These are phyloP conservation scores for Phytophthora chlamydospora DNA, from an alignment of 352 stramenopile species.

Conservation along the genomic window DNA sequence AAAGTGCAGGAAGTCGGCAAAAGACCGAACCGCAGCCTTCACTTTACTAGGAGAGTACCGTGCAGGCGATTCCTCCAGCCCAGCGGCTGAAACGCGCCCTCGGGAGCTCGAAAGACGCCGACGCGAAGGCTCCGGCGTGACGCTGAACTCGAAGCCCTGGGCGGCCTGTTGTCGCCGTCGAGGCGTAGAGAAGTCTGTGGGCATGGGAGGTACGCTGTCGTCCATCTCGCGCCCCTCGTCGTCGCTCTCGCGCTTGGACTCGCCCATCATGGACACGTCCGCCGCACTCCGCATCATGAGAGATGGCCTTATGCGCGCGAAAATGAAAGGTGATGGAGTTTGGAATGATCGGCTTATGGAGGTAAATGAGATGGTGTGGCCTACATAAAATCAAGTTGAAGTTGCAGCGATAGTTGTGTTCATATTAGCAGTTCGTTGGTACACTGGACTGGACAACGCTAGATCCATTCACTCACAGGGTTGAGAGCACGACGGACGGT, in stretches of 20 bases:
- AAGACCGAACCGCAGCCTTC: slow-evolving; percentile 80
- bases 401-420: slow-evolving; percentile 9
- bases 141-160: slow-evolving; percentile 59
- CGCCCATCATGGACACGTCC: slow-evolving; percentile 43
- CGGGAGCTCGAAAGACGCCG: slow-evolving; percentile 37
- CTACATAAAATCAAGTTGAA: slow-evolving; percentile 25
- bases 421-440: slow-evolving; percentile 23
- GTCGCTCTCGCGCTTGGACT: slow-evolving; percentile 30
- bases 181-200: slow-evolving; percentile 30
- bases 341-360: slow-evolving; percentile 1
- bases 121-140: slow-evolving; percentile 55
- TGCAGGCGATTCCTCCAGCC: slow-evolving; percentile 56
- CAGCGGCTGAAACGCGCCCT: slow-evolving; percentile 28
- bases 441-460: slow-evolving; percentile 14
- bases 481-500: slow-evolving; percentile 6
- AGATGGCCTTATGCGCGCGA: slow-evolving; percentile 22
- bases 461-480: not conserved
- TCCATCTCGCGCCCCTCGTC: slow-evolving; percentile 19
- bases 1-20: slow-evolving; percentile 84
- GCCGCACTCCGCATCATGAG: slow-evolving; percentile 22
- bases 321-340: slow-evolving; percentile 14
- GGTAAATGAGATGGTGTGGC: slow-evolving; percentile 7
- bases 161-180: slow-evolving; percentile 37
- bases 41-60: slow-evolving; percentile 77
- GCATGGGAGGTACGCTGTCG: slow-evolving; percentile 13